Evolutionary conservation across 148 eudicot genomes (phyloP).

Genomic region (Nepenthes mirabilis): DNA sequence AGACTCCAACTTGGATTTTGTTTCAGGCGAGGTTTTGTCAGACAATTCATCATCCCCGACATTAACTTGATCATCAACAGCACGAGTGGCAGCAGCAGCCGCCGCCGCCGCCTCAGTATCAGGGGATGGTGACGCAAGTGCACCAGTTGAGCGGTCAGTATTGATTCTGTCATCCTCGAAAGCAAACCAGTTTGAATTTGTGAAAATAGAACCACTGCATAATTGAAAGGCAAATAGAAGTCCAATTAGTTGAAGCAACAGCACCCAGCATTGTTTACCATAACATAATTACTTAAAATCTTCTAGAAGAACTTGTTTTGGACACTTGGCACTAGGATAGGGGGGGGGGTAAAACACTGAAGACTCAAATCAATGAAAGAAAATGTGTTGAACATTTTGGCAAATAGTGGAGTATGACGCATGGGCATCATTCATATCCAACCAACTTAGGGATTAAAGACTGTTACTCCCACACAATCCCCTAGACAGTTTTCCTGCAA

Average conservation of each 20-base stretch:
- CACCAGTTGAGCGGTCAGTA: constrained; percentile 27
- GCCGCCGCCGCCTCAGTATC: constrained; percentile 9
- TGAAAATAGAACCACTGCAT: constrained; percentile 65
- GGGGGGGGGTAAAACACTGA: no score
- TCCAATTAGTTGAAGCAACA: constrained; percentile 2
- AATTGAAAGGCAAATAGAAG: background rate
- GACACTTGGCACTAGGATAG: no score
- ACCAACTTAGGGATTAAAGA: no score
- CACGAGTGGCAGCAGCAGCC: constrained; percentile 6
- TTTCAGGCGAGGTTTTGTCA: constrained; percentile 16
- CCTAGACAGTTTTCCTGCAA: no score
- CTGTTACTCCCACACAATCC: no score
- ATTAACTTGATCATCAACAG: constrained; percentile 19
- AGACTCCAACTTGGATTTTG: constrained; percentile 1
- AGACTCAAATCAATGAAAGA: no score
- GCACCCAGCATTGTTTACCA: background rate
- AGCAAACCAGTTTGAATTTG: constrained; percentile 89
- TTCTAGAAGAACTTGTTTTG: no score
- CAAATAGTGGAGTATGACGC: no score
- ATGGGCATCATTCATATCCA: no score
- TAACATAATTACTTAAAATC: background rate
- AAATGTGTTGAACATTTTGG: no score
- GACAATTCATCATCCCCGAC: constrained; percentile 15
- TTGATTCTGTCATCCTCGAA: constrained; percentile 46
- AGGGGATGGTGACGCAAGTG: constrained; percentile 43